These are phyloP conservation scores for Nissolia schottii DNA, from an alignment of 306 rosid species.

Conservation along the genomic window DNA sequence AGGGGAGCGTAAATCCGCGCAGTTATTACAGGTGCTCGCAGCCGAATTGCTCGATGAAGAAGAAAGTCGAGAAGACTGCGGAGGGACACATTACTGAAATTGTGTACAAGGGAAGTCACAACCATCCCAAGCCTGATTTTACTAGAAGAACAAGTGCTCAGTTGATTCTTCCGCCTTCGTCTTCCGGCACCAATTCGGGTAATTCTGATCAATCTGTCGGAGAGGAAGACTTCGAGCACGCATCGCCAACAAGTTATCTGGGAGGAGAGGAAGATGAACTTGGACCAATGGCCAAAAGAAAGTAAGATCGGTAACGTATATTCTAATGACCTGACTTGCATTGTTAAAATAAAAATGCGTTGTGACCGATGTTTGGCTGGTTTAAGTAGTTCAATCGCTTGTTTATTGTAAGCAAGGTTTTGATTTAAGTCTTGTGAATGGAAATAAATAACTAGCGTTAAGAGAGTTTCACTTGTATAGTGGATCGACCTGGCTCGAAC, in stretches of 20 bases:
- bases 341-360: background rate
- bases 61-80: constrained; percentile 71
- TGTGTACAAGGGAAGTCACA: constrained; percentile 69
- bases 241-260: constrained; percentile 38
- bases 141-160: constrained; percentile 28
- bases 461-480: too few relatives aligned
- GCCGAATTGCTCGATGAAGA: constrained; percentile 53
- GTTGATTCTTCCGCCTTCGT: constrained; percentile 24
- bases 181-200: constrained; percentile 25
- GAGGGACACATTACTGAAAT: constrained; percentile 77
- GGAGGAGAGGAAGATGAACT: constrained; percentile 44
- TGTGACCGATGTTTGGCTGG: background rate
- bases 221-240: constrained; percentile 60
- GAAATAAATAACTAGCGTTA: background rate
- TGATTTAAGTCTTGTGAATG: background rate
- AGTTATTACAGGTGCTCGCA: constrained; percentile 74
- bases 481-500: too few relatives aligned
- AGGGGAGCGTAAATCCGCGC: constrained; percentile 73
- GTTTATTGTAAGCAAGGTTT: background rate
- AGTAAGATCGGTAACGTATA: constrained; percentile 22
- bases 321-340: background rate
- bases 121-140: constrained; percentile 63
- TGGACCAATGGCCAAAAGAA: constrained; percentile 60
- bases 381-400: background rate
- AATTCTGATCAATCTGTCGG: constrained; percentile 37